Base-by-base conservation (phyloP, 2,329 filamentous ascomycete genomes). In the Curvularia eragrostidis region DNA sequence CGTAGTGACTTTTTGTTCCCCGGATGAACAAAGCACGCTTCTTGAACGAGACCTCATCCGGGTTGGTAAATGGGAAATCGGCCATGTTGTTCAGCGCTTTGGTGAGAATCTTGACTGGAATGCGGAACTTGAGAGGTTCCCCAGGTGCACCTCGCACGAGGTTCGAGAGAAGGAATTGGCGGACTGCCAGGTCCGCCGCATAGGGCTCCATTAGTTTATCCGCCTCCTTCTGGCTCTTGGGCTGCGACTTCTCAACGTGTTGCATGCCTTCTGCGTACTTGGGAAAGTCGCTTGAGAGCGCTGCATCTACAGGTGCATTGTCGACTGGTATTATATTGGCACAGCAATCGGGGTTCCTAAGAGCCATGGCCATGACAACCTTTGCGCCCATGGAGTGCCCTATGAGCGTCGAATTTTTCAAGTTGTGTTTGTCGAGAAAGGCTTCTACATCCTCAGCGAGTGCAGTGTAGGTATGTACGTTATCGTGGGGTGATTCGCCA, bases 321-420 rank as follows among this genome's bases (percentile, higher is more conserved):
- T 98, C 94, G 12, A 98, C 93, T 1, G 92, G 84, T 26, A 97
- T 84, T 50, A 98, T 80, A 67, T 89, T 86, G 15, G 84, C 82
- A 57, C 97, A 83, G 2, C 87, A 79, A 5, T 85, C 80, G 0
- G 91, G 91, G 0, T 86, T 83, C 42, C 84, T 82, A 34, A 98
- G 84, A 3, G 92, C 92, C 57, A 97, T 81, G 0, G 90, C 83
- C 94, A 98, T 97, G 67, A 91, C 92, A 1, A 90, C 88, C 81
- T 98, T 98, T 46, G 94, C 94, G 62, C 95, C 94, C 94, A 98
- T 98, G 1, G 92, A 97, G 78, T 98, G 95, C 0, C 94, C 94
- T 69, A 98, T 95, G 26, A 98, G 79, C 0, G 90, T 92, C 1
- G 89, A 83, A 26, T 90, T 81, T 43, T 84, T 80, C n/a, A 97